Evolutionary conservation across 148 eudicot genomes (phyloP), one percentile per base, ranked within the genome.

Genomic region (Fagopyrum esculentum): DNA sequence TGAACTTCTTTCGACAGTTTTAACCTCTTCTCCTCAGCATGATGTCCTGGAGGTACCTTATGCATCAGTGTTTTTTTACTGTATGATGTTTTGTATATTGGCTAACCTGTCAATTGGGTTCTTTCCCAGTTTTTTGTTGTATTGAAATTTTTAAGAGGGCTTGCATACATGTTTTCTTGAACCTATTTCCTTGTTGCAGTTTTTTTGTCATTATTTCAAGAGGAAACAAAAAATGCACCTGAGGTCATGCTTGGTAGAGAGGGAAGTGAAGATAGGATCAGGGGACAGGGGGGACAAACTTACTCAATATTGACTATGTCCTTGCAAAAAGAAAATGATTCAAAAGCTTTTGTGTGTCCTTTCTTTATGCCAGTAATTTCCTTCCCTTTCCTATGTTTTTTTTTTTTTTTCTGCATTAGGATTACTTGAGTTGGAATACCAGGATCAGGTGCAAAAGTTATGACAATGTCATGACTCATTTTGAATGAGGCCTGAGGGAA

Each of bases 1-100:
- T 68, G 99, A 96, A 64, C 99, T 96, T 81, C 93, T 96, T 35
- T 82, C 91, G 56, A 89, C 99, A 72, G 98, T 96, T 76, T 78
- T 92, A 74, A 85, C 99, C 70, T 96, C 98, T 75, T 96, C 99
- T 9, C 97, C 98, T 15, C 93, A 89, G 70, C 91, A 96, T 83
- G 99, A 96, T 87, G 97, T 83, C 77, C 77, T 92, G 72, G 80
- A 96, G 99, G 99, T 92, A 96, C 76, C 45, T 6, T 66, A 43
- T 43, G 9, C 19, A 29, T 4, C 45, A 43, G 1, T 49, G 52
- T 66, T 43, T 1, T 1, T 7, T 61, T 29, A 3, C 4, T 55
- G 1, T 55, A 19, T 57, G 22, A 8, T 29, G 17, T 19, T 22
- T 57, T 17, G 40, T 57, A 57, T 19, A 19, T 57, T 57, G 22